Evolutionary conservation across 495 filamentous ascomycete genomes (phyloP), one percentile per base, ranked within the genome.

Genomic region (Penicillium parvum): DNA sequence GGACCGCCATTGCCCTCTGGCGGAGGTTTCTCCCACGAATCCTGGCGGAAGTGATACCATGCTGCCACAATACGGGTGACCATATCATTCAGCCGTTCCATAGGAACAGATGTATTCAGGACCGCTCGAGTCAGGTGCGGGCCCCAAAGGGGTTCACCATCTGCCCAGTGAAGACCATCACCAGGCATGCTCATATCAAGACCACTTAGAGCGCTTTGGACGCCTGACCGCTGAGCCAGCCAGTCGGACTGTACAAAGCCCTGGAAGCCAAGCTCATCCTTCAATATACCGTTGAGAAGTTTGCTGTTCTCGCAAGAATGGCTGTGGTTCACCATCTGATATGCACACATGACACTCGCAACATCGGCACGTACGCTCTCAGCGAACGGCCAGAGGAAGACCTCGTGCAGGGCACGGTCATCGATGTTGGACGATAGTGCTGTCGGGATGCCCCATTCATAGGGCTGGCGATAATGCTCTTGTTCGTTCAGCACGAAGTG

Each of bases 111-210:
- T 12, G 80, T 79, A 56, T 96, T 98, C 22, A 96, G 66, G 0
- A 88, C 79, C 0, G 88, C 79, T 28, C 72, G 81, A 1, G 84
- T 90, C 45, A 98, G 72, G 32, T 87, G 71, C 9, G 76, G 65
- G 1, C 92, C 91, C 84, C 87, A 95, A 0, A 96, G 74, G 0
- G 85, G 83, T 14, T 85, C 63, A 6, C 88, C 90, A 49, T 90
- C 74, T 15, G 73, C 73, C 88, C 87, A 95, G 10, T 50, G 49
- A 7, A 86, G 58, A 1, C 91, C 90, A 64, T 96, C 90, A 7
- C 91, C 91, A 3, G 92, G 92, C 91, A 96, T 96, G 9, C 78
- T 86, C 88, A 96, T 90, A 61, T 96, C 91, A 9, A 97, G 68
- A 1, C 91, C 91, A 15, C 88, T 83, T 15, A 96, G 63, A 3